Evolutionary conservation across 257 asterid genomes (phyloP), one percentile per base, ranked within the genome.

Genomic region (Plantago elongata): DNA sequence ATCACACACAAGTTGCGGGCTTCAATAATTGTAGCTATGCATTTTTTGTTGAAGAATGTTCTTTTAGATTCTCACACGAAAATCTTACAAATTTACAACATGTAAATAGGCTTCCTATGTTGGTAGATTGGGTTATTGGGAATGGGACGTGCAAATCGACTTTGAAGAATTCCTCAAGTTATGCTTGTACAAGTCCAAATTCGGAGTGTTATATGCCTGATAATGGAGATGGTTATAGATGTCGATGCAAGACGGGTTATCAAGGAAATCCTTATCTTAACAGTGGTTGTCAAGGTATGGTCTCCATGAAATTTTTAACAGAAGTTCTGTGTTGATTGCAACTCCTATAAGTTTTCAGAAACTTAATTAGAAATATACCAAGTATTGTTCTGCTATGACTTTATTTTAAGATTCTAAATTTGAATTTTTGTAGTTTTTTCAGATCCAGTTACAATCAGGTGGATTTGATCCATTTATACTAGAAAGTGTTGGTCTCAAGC

Each of bases 241-340:
- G 79, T 51, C 50, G 18, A 2, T 76, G 82, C 55, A 37, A 3
- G 47, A 16, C 37, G 0, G 82, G 85, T 22, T 73, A 64, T 60
- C 40, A 59, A 45, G 85, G 80, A 55, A 76, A 76, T 16, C 82
- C 82, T 49, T 79, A 79, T 48, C 70, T 68, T n/a, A 15, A 3
- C 30, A 70, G 54, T 57, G 78, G 85, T 49, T 79, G 85, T 54
- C 63, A 54, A 44, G 80, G 85, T 76, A 71, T 30, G 44, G 16
- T 29, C 8, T 34, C 40, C 40, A 34, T 34, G 40, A 34, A 34
- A 34, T 5, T 7, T 34, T 34, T 1, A 34, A 34, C 8, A 34
- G 40, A 4, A 34, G 4, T 5, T 34, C 4, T 34, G 8, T 34
- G 40, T 34, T 34, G 40, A 34, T 34, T 34, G 40, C 40, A 34